Conservation (phyloP, 2,329 filamentous ascomycete genomes). For the Exophiala bonariae region DNA sequence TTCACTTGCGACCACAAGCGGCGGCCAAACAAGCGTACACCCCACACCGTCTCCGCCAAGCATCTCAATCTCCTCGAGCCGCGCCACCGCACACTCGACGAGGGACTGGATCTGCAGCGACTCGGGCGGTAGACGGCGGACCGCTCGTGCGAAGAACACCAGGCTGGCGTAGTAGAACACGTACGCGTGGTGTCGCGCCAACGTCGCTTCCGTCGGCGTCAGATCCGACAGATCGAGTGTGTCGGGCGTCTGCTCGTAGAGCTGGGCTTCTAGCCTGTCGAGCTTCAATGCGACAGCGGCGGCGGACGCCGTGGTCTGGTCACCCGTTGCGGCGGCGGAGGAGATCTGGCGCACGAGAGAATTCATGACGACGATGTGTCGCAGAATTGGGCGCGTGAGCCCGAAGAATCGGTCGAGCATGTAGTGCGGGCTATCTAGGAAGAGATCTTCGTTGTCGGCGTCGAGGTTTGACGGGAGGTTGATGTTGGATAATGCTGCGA, state of each 20-base stretch:
- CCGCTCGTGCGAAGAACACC: constrained; percentile 36
- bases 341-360: constrained; percentile 29
- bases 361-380: constrained; percentile 30
- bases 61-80: constrained; percentile 35
- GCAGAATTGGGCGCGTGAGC: constrained; percentile 30
- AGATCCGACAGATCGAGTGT: constrained; percentile 23
- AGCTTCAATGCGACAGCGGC: constrained; percentile 25
- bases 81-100: constrained; percentile 33
- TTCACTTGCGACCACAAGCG: constrained; percentile 37
- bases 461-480: constrained; percentile 28
- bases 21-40: constrained; percentile 39
- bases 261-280: constrained; percentile 34
- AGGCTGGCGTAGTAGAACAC: constrained; percentile 39
- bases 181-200: constrained; percentile 28
- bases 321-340: constrained; percentile 3
- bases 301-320: not conserved
- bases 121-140: constrained; percentile 28
- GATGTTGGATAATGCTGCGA: constrained; percentile 32
- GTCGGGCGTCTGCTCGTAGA: constrained; percentile 30
- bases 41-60: constrained; percentile 32
- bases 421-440: constrained; percentile 25
- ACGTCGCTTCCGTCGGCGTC: constrained; percentile 26
- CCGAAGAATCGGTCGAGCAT: constrained; percentile 33
- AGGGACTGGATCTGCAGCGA: constrained; percentile 31
- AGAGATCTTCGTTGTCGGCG: constrained; percentile 23